phyloP scores from a whole-genome alignment of 257 asterid genomes.

The Lycium barbarum region DNA sequence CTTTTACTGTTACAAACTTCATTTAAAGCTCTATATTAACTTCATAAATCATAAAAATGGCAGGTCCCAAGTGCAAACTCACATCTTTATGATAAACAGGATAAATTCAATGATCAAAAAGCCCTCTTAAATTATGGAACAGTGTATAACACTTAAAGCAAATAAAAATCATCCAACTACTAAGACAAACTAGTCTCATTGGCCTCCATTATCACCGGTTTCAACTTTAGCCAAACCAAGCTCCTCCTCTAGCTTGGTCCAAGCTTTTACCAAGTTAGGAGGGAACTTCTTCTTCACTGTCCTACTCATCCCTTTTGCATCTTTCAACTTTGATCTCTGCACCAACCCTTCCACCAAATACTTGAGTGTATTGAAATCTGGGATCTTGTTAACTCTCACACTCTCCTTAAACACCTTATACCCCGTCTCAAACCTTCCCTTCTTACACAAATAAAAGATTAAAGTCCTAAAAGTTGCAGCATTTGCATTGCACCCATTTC shows the following conservation, averaged over 20 bases:
- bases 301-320: slow-evolving; percentile 64
- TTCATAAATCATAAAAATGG: background rate
- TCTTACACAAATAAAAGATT: slow-evolving; percentile 63
- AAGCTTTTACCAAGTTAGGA: slow-evolving; percentile 63
- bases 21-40: background rate
- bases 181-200: background rate
- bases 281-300: slow-evolving; percentile 72
- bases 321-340: slow-evolving; percentile 47
- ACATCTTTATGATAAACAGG: background rate
- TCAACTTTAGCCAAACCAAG: slow-evolving; percentile 56
- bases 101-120: slow-evolving; percentile 13
- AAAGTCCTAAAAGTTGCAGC: slow-evolving; percentile 70
- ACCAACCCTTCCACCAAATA: slow-evolving; percentile 67
- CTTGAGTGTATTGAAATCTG: slow-evolving; percentile 75
- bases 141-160: background rate
- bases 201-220: background rate
- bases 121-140: background rate
- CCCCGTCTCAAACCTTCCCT: slow-evolving; percentile 59
- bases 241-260: slow-evolving; percentile 63
- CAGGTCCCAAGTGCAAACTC: background rate
- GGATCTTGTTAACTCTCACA: slow-evolving; percentile 66
- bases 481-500: slow-evolving; percentile 62
- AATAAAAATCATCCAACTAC: background rate
- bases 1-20: background rate
- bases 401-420: slow-evolving; percentile 71